Evolutionary conservation across 2,329 filamentous ascomycete genomes (phyloP).

Genomic region (Penicillium sp.): DNA sequence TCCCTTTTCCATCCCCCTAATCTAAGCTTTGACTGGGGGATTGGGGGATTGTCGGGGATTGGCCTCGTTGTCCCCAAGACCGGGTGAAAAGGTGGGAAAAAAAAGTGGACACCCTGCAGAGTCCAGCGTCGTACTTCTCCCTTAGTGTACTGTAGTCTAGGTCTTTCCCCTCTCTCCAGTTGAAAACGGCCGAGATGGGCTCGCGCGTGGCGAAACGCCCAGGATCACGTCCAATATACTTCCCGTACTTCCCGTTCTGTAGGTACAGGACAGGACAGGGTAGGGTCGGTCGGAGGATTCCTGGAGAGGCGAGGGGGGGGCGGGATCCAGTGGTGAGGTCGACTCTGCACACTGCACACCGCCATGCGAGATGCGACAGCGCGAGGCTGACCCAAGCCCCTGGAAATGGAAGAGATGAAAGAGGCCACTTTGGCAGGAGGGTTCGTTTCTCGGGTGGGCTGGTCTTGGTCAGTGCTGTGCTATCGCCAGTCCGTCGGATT

Average conservation of each 20-base stretch:
- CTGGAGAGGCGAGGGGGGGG: neutral
- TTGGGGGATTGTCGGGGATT: neutral
- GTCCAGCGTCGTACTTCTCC: no score
- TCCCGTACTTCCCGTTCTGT: neutral
- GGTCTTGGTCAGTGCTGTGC: constrained; percentile 6
- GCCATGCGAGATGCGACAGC: no score
- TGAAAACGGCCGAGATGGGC: neutral
- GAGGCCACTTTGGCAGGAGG: constrained; percentile 7
- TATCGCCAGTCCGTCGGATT: constrained; percentile 1
- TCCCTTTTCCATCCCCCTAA: no score
- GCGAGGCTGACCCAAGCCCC: neutral
- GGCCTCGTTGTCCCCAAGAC: no score
- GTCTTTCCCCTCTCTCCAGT: neutral
- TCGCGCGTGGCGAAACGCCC: neutral
- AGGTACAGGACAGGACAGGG: neutral
- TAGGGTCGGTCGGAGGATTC: neutral
- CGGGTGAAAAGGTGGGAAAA: no score
- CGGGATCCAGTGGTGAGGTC: neutral
- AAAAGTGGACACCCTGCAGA: no score
- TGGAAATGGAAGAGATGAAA: neutral
- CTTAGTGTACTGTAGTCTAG: no score
- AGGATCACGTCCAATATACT: neutral
- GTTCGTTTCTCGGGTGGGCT: constrained; percentile 3
- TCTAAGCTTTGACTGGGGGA: neutral
- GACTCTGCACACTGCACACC: neutral